Conservation (phyloP, 2,329 filamentous ascomycete species). For the Cercospora zeina region DNA sequence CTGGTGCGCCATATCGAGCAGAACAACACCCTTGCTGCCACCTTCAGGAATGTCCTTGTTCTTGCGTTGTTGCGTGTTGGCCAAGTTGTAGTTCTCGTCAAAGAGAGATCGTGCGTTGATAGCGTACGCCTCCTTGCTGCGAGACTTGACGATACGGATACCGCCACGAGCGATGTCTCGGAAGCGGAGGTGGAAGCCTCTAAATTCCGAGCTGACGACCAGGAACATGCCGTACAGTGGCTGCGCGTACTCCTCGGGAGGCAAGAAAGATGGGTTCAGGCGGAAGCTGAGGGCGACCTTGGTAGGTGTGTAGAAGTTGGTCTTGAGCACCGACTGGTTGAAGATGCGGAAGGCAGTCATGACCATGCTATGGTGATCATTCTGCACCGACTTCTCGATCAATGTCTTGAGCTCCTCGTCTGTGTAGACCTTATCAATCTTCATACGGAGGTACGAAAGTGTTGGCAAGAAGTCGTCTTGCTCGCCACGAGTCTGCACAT, state of each 20-base stretch:
- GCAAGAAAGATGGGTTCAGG: conserved; percentile 83
- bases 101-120: conserved; percentile 97
- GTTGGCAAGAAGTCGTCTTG: conserved; percentile 70
- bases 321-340: conserved; percentile 91
- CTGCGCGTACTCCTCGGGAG: conserved; percentile 87
- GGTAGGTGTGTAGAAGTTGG: conserved; percentile 95
- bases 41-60: conserved; percentile 99
- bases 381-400: conserved; percentile 76
- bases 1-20: conserved; percentile 91
- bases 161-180: conserved; percentile 94
- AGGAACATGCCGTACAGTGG: conserved; percentile 98
- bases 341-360: conserved; percentile 96
- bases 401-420: conserved; percentile 71
- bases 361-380: conserved; percentile 97
- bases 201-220: conserved; percentile 93
- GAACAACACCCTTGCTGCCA: conserved; percentile 94
- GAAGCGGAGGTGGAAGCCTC: conserved; percentile 96
- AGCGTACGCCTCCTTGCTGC: conserved; percentile 90
- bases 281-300: conserved; percentile 98
- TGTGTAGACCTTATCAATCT: conserved; percentile 72
- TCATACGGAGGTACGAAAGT: conserved; percentile 65
- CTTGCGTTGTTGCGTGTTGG: conserved; percentile 98
- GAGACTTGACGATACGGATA: conserved; percentile 97
- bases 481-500: conserved; percentile 64
- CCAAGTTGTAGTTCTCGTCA: conserved; percentile 97